Base-by-base conservation (phyloP, 192 early-diverging fungal genomes). In the Spizellomyces punctatus region DNA sequence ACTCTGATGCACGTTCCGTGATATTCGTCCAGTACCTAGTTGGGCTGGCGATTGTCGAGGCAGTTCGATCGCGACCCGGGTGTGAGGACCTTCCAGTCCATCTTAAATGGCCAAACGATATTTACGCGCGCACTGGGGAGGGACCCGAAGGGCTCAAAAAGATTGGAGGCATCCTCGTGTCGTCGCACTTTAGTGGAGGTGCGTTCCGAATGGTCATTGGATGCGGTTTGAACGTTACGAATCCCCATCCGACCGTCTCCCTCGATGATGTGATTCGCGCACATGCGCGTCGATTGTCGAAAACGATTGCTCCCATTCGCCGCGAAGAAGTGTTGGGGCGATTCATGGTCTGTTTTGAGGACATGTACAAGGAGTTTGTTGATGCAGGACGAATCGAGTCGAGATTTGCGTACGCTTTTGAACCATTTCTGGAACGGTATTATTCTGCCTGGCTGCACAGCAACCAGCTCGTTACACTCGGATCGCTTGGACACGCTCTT, bases 31-130 rank as follows among this genome's bases (percentile, higher is more conserved):
- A 99, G 85, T 99, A 99, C 74, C 69, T 99, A n/a, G 85, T 91
- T 49, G 91, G 90, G 5, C 69, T 99, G 27, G 91, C 97, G 5
- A 83, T 94, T 7, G 91, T 94, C 6, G 90, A 93, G 73, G 89
- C 91, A 8, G 79, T 98, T 19, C 80, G 87, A 44, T 59, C 80
- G 0, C 75, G 81, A 64, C 82, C 82, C 3, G 94, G 92, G 6
- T 94, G 93, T 75, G 92, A 91, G 71, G 76, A 89, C 16, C 69
- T 98, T 12, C 92, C 94, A 0, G 74, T 99, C 64, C 85, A 87
- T 44, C 77, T 99, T 56, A 99, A 99, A 79, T 99, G 97, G 97
- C 97, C 97, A 54, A 99, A 99, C 72, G 97, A 99, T 72, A 85
- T 99, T 19, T 99, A 99, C 78, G 92, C 85, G 5, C 55, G 68